These are phyloP conservation scores for Nissolia schottii DNA, from an alignment of 306 rosid species.

Conservation along the genomic window DNA sequence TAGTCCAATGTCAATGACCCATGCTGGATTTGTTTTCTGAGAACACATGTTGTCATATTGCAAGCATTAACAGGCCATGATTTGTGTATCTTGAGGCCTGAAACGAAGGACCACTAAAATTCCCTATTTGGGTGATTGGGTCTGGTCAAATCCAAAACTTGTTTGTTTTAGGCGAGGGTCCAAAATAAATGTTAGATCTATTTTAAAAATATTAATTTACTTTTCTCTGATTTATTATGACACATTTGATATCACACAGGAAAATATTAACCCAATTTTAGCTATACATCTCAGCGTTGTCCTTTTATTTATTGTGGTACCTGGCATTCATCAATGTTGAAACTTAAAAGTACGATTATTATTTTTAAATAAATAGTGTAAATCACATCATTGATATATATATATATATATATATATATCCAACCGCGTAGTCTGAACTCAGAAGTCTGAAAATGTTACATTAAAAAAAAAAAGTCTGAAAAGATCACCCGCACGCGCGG, in stretches of 20 bases:
- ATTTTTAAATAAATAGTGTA: too few species aligned
- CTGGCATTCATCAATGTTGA: background rate
- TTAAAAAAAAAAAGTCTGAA: background rate
- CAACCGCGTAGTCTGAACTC: too few species aligned
- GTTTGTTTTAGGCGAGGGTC: too few species aligned
- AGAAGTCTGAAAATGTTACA: too few species aligned
- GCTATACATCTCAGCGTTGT: background rate
- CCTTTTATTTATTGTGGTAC: background rate
- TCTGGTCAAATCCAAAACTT: too few species aligned
- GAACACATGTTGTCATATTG: background rate
- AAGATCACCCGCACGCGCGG: constrained; percentile 68
- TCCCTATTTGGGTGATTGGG: background rate
- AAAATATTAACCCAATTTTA: background rate
- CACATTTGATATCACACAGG: background rate
- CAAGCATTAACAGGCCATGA: background rate
- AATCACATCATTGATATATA: too few species aligned
- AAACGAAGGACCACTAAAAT: background rate
- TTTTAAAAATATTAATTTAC: background rate
- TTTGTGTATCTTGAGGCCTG: background rate
- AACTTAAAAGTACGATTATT: too few species aligned
- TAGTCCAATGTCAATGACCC: background rate
- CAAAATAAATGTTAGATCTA: background rate
- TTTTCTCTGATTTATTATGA: background rate
- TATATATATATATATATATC: too few species aligned
- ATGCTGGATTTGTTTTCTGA: too few species aligned